Evolutionary conservation across 2,329 filamentous ascomycete genomes (phyloP), one percentile per base, ranked within the genome.

Genomic region (Penicillium concentricum): DNA sequence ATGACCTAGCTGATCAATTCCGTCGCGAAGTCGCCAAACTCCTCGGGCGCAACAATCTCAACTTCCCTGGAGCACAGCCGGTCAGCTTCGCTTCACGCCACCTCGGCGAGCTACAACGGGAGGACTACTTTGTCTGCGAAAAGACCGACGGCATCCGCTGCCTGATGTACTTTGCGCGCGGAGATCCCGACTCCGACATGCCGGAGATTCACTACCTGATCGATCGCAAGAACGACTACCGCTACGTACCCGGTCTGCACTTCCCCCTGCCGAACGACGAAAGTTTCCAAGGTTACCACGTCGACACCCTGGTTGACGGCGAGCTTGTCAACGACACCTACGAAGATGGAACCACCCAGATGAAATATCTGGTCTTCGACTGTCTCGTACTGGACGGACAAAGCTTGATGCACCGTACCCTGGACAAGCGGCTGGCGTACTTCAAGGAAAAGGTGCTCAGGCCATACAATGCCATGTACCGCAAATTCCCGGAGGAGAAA

Each of bases 171-270:
- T 86, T 94, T 63, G 91, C 90, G 49, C 71, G 72, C 54, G 74
- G 74, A 6, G 76, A 78, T 37, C 70, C 71, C 20, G 74, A 79
- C 8, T 87, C 88, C 70, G 78, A 80, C 24, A 82, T 86, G 41
- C 72, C 78, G 6, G 91, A 95, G 72, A 83, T 87, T 24, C 90
- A 94, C 70, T 97, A 96, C 78, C 82, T 99, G 55, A 96, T 99
- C 76, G 93, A 99, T 77, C 91, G 94, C 70, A 96, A 92, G 78
- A 97, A 99, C 78, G 92, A 97, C 73, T 99, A 94, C 80, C 96
- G 93, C 84, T 91, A 84, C 69, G 85, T 97, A 59, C 83, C 84
- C 30, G 81, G 83, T 59, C 82, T 97, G 24, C 91, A 96, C 73
- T 92, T 97, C 65, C 94, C 94, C 0, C 79, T 88, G 22, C 84